Evolutionary conservation across 331 rosid species (phyloP), one percentile per base, ranked within the genome.

Genomic region (Quercus phellos): DNA sequence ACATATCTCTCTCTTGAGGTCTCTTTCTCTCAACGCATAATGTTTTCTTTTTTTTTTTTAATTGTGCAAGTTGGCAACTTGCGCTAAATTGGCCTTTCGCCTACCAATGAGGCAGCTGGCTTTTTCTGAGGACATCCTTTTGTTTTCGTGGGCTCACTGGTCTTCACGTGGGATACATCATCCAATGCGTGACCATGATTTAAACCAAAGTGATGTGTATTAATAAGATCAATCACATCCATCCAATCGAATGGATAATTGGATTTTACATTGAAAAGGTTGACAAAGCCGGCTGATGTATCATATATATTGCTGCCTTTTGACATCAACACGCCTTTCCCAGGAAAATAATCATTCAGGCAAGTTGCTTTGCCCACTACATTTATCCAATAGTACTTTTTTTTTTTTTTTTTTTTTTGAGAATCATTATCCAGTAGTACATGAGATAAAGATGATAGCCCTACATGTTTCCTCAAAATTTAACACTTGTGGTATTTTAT

Each of bases 61-160:
- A n/a, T 18, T 53, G 70, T 70, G 42, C 86, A 88, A 87, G 32
- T 87, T 85, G 90, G 70, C 94, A 87, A 90, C 75, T 86, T 90
- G 94, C 79, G 55, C 78, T 73, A 6, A 72, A 82, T 78, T 79
- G 84, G 81, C 71, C 78, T 34, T 66, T 60, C 51, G 55, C 73
- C 51, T 6, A 34, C 70, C 58, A 27, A 71, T 38, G 74, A 29
- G 29, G 68, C 71, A 16, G 83, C 53, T 38, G 83, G 84, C 29
- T 81, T 81, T 81, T 81, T 90, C 90, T 26, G 51, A 0, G 51
- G 56, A 79, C 85, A 81, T 82, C 73, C 74, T 78, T 67, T 38
- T 8, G 46, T 2, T 38, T 73, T 79, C 81, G 58, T 80, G 55
- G 27, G 9, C 16, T 21, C 74, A 70, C 81, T 88, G 89, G 77